Base-by-base conservation (phyloP, 352 stramenopile species). In the Phytopythium boreale region DNA sequence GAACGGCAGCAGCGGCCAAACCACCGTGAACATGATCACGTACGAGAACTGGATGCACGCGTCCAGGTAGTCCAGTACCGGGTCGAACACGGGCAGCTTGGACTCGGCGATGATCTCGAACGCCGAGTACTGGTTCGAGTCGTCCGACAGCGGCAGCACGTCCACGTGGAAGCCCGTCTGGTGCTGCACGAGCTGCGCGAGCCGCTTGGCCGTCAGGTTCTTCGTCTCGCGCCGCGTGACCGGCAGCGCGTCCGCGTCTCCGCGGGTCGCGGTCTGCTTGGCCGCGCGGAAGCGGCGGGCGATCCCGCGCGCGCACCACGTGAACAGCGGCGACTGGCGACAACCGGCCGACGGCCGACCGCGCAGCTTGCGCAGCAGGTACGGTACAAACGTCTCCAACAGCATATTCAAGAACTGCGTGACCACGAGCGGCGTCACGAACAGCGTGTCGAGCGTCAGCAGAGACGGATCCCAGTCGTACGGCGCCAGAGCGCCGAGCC, bases 31-130 rank as follows among this genome's bases (percentile, higher is more conserved):
- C 88, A 96, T 96, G 67, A 94, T 77, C 58, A 96, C 84, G 64
- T 95, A 96, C 8, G 87, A 95, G 59, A 96, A 93, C 71, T 96
- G 88, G 59, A 96, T 95, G 63, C 84, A 89, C 10, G 88, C 83
- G 65, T 95, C 87, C 63, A 96, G 65, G 63, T 96, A 96, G 69
- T 96, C 88, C 39, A 93, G 70, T 67, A 90, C 86, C 27, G 88
- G 82, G 50, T 95, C 86, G 44, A 94, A 96, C 0, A 91, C 72
- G 14, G 87, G 81, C 22, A 96, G 67, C 59, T 95, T 93, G 12
- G 77, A 84, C 62, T 96, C 87, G 5, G 84, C 82, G 20, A 96
- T 74, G 61, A 96, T 87, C 58, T 95, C 87, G 68, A 93, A 94
- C 26, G 87, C 87, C 1, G 85, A 88, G 72, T 95, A 95, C 70